Base-by-base conservation (phyloP, 345 rosid genomes). In the Clarkia xantiana region DNA sequence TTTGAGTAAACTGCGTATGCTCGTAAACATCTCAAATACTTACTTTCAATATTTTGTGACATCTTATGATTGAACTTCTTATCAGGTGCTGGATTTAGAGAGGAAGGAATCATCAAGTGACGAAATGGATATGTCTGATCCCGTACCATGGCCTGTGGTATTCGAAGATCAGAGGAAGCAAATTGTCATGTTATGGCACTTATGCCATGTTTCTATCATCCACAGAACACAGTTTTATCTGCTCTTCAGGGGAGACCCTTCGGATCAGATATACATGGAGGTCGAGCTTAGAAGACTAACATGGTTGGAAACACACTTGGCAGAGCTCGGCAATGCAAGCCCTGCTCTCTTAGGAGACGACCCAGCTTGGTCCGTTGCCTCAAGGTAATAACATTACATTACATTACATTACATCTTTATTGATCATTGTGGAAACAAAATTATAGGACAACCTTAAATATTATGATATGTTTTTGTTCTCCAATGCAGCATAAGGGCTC, bases 281-380 rank as follows among this genome's bases (percentile, higher is more conserved):
- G 97, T 86, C 10, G 97, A 90, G 72, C 81, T 82, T 16, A 69
- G 78, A 39, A 78, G 97, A 61, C 61, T 81, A 67, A 77, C 91
- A 48, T 90, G 94, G 91, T 61, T 90, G 66, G 97, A 90, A 66
- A 94, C 86, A 61, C 94, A 90, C 49, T 66, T 90, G 15, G 90
- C 95, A 0, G 95, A 90, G 67, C 79, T 90, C 10, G 97, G 97
- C 51, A 90, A 90, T 54, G 97, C 97, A 15, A 90, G 97, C 70
- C 94, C 94, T 0, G 94, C 97, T 43, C 72, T 90, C 42, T 61
- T 90, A 54, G 84, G 95, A 0, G 97, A 90, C 42, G 95, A 86
- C 13, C 97, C 97, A 23, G 95, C 97, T 22, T 67, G 82, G 59
- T 76, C 81, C 12, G 91, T 90, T 14, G 76, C 97, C 54, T 76